Percentiles rank a stretch among this genome's conserved stretches.
Evolutionary conservation across 2,329 filamentous ascomycete genomes (phyloP).

Genomic region (Aspergillus unguis): DNA sequence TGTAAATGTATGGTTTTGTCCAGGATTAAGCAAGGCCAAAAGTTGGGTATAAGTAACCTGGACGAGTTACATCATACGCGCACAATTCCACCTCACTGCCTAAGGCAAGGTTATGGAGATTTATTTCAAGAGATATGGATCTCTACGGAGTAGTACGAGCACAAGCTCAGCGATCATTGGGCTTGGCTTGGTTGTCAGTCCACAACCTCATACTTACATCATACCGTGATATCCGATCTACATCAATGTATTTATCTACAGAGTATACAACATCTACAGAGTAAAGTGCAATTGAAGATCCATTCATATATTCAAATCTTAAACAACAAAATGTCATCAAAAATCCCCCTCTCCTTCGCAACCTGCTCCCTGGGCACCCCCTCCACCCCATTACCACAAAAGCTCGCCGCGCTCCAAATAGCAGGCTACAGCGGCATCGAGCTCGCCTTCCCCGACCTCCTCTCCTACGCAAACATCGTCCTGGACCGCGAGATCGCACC

Average conservation of each 20-base stretch:
- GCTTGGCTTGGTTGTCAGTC: background rate
- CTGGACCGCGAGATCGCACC: conserved; percentile 51
- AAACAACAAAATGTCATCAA: background rate
- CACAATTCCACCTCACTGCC: no score
- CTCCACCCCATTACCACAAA: conserved; percentile 35
- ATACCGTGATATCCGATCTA: conserved; percentile 7
- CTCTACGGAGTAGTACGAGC: no score
- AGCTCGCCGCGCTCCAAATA: conserved; percentile 39
- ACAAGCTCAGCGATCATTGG: conserved; percentile 2
- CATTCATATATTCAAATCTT: background rate
- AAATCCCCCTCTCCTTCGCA: conserved; percentile 40
- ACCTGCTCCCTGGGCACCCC: conserved; percentile 43
- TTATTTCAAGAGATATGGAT: no score
- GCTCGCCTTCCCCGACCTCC: conserved; percentile 69
- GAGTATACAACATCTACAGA: background rate
- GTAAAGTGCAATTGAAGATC: background rate
- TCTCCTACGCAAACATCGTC: conserved; percentile 57
- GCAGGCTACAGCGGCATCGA: conserved; percentile 63
- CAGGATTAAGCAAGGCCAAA: no score
- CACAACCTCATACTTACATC: conserved; percentile 15
- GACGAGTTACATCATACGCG: background rate
- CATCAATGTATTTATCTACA: background rate
- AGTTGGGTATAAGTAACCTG: no score
- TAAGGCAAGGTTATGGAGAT: no score
- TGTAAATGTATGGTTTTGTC: background rate